phyloP scores from a whole-genome alignment of 768 basidiomycete genomes.

The Gyrodon lividus region DNA sequence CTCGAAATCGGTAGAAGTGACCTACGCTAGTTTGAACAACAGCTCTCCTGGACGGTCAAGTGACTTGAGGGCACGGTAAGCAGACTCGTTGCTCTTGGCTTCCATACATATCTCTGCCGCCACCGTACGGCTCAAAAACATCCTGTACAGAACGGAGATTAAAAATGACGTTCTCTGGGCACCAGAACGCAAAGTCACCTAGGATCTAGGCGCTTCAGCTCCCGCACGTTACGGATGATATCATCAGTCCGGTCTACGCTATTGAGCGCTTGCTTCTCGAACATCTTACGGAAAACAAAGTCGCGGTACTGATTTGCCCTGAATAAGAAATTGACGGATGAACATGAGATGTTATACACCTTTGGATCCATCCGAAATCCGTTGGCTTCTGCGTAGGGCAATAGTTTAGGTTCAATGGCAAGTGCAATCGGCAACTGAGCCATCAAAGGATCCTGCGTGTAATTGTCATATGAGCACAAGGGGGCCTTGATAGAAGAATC shows the following conservation, averaged over 20 bases:
- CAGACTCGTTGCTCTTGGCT: slow-evolving; percentile 65
- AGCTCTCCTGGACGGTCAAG: slow-evolving; percentile 65
- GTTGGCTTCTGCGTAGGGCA: slow-evolving; percentile 69
- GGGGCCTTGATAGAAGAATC: neutral
- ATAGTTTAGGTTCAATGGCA: slow-evolving; percentile 71
- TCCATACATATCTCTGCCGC: slow-evolving; percentile 84
- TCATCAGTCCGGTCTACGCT: slow-evolving; percentile 58
- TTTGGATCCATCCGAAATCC: slow-evolving; percentile 80
- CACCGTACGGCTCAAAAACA: slow-evolving; percentile 83
- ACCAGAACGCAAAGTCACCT: slow-evolving; percentile 44
- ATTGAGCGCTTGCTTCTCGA: slow-evolving; percentile 52
- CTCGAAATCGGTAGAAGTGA: neutral
- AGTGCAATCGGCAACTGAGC: slow-evolving; percentile 73
- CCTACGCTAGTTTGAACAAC: slow-evolving; percentile 67
- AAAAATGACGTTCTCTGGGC: neutral
- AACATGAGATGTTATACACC: slow-evolving; percentile 36
- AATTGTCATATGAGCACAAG: slow-evolving; percentile 4
- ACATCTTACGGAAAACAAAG: slow-evolving; percentile 87
- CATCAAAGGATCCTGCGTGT: slow-evolving; percentile 69
- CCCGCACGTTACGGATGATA: slow-evolving; percentile 67
- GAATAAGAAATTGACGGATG: slow-evolving; percentile 11
- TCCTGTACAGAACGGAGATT: slow-evolving; percentile 40
- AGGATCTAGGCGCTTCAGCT: slow-evolving; percentile 66
- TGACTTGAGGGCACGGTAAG: slow-evolving; percentile 65
- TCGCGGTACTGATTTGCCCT: slow-evolving; percentile 60